Evolutionary conservation across 805 yeast species (phyloP), one percentile per base, ranked within the genome.

Genomic region (Cyberlindnera bimundalis): DNA sequence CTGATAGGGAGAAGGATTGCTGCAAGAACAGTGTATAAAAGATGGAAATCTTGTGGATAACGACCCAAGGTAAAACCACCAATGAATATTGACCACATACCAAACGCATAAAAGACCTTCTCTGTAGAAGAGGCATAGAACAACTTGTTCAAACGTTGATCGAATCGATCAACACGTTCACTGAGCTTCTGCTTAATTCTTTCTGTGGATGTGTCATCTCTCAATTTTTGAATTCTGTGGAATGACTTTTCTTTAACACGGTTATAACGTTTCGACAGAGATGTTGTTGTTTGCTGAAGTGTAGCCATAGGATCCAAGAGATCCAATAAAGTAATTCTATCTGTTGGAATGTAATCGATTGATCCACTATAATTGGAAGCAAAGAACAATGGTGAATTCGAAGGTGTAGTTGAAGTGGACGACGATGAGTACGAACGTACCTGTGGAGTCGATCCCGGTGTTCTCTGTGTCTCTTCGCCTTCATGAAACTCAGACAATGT

Each of bases 31-130:
- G 96, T 78, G 61, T 91, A 90, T 51, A 80, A 74, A 1, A 80
- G 58, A 50, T 89, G 98, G 60, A 91, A 82, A 61, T 74, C 77
- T 27, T 74, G 71, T 0, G 98, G 97, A 45, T 74, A 74, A 43
- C 73, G 74, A 9, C 96, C 97, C 49, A 90, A 78, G 5, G 88
- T 60, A 42, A 79, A 72, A 0, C 98, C 98, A 20, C 81, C 69
- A 14, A 74, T 58, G 31, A 91, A 85, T 7, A 91, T 75, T 39
- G 76, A 63, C 42, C 79, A 75, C 29, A 88, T 68, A 0, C 95
- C 80, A 30, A 78, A 61, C 0, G 96, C 80, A 59, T 88, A 93
- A 58, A 88, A 88, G 18, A 80, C 51, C 59, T 91, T 91, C 56
- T 91, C 96, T 7, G 84, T 71, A 21, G 62, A 70, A 1, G 80